A percentile compares a stretch with the other conserved stretches of the same genome.
Conservation (phyloP, 2,329 filamentous ascomycete genomes). For the Drechslerella dactyloides region DNA sequence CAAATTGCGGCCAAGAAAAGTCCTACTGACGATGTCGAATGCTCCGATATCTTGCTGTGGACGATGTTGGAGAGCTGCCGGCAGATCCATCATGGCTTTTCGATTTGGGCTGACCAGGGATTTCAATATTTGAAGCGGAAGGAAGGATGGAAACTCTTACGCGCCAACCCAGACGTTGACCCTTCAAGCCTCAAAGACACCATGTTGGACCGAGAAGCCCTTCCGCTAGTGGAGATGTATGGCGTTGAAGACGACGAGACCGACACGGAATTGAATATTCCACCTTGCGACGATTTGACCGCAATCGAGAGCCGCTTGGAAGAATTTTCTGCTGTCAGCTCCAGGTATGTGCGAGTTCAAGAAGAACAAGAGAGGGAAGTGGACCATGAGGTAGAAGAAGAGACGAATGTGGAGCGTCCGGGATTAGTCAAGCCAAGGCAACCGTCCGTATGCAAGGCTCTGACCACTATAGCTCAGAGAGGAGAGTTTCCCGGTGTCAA, state of each 20-base stretch:
- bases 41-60: constrained; percentile 68
- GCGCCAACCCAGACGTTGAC: constrained; percentile 65
- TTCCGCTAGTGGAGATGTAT: constrained; percentile 52
- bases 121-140: constrained; percentile 59
- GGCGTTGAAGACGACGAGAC: background rate
- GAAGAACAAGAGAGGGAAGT: constrained; percentile 76
- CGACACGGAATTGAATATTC: background rate
- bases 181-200: constrained; percentile 61
- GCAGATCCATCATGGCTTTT: constrained; percentile 62
- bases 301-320: constrained; percentile 58
- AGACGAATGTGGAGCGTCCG: constrained; percentile 65
- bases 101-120: constrained; percentile 69
- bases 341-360: constrained; percentile 52
- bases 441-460: constrained; percentile 59
- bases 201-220: constrained; percentile 58
- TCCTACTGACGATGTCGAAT: constrained; percentile 56
- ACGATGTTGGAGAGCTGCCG: constrained; percentile 66
- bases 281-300: constrained; percentile 44
- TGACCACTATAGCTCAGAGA: constrained; percentile 29
- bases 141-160: constrained; percentile 29
- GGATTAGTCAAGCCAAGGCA: constrained; percentile 52
- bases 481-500: constrained; percentile 51
- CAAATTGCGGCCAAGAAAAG: constrained; percentile 44
- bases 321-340: constrained; percentile 15
- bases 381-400: constrained; percentile 68